These are phyloP conservation scores for Senecio squalidus DNA, from an alignment of 140 eudicot species.

Conservation along the genomic window DNA sequence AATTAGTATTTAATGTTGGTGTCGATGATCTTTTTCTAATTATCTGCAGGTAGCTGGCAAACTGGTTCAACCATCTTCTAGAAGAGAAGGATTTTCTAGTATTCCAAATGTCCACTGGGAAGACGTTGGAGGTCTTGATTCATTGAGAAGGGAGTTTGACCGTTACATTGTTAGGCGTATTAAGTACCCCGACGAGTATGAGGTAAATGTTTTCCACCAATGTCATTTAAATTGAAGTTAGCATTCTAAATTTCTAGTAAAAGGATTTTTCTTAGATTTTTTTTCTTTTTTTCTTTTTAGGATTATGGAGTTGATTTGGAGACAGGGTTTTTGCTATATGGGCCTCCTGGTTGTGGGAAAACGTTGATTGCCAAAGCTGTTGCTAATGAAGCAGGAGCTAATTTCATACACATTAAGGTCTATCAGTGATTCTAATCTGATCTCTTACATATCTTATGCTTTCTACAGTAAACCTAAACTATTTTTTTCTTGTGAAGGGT, in stretches of 20 bases:
- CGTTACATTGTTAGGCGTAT: conserved; percentile 19
- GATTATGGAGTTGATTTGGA: conserved; percentile 43
- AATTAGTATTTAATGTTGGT: neutral
- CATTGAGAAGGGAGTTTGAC: conserved; percentile 43
- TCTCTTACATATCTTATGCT: too few relatives aligned
- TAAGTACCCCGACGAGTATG: neutral
- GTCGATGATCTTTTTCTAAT: neutral
- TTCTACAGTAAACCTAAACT: too few relatives aligned
- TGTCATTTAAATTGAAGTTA: neutral
- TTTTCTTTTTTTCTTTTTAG: conserved; percentile 18
- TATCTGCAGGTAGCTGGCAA: conserved; percentile 49
- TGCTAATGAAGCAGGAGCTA: conserved; percentile 78
- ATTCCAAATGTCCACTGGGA: conserved; percentile 62
- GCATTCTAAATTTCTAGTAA: neutral
- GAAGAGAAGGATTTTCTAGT: conserved; percentile 60
- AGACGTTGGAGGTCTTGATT: conserved; percentile 54
- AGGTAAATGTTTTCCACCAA: too few relatives aligned
- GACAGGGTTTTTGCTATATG: conserved; percentile 38
- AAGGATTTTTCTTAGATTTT: too few relatives aligned
- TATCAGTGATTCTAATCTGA: too few relatives aligned
- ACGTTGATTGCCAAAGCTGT: conserved; percentile 82
- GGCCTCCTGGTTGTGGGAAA: conserved; percentile 31
- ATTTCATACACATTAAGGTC: conserved; percentile 67
- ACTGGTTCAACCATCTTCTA: conserved; percentile 57
- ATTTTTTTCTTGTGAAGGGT: conserved; percentile 37